phyloP scores from a whole-genome alignment of 2,329 filamentous ascomycete species.

The Trichophyton benhamiae region DNA sequence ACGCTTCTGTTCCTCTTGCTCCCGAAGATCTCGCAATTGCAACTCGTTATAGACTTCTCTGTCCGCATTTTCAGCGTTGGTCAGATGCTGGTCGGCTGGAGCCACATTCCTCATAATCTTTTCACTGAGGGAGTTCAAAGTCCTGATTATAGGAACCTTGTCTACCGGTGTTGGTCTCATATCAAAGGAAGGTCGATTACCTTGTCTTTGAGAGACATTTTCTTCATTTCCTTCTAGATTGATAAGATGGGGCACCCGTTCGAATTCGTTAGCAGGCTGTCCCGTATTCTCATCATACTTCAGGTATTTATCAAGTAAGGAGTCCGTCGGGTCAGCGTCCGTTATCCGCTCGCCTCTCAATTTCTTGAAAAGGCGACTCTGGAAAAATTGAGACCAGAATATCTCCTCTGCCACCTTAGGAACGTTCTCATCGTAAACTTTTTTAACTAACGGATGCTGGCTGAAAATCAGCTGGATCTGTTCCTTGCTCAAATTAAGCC shows the following conservation, averaged over 20 bases:
- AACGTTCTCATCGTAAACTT: conserved; percentile 86
- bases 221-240: conserved; percentile 90
- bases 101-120: conserved; percentile 85
- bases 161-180: conserved; percentile 66
- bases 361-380: conserved; percentile 79
- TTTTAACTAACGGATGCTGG: conserved; percentile 81
- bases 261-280: conserved; percentile 35
- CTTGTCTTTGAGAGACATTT: conserved; percentile 74
- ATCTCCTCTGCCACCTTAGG: conserved; percentile 64
- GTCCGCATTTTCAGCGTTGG: conserved; percentile 54
- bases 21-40: conserved; percentile 66
- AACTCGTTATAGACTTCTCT: conserved; percentile 64
- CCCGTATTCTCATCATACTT: conserved; percentile 52
- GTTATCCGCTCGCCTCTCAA: conserved; percentile 77
- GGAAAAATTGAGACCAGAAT: conserved; percentile 93
- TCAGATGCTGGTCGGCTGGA: conserved; percentile 59
- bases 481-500: conserved; percentile 76
- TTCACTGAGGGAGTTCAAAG: conserved; percentile 79
- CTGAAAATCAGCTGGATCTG: conserved; percentile 87
- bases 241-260: conserved; percentile 74
- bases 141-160: conserved; percentile 78
- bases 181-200: conserved; percentile 78
- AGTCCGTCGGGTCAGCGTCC: conserved; percentile 63
- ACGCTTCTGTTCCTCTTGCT: conserved; percentile 58
- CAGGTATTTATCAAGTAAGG: conserved; percentile 75